Percentiles rank a stretch among this genome's conserved stretches.
phyloP scores from a whole-genome alignment of 192 early-diverging fungal species.

The Linnemannia exigua region DNA sequence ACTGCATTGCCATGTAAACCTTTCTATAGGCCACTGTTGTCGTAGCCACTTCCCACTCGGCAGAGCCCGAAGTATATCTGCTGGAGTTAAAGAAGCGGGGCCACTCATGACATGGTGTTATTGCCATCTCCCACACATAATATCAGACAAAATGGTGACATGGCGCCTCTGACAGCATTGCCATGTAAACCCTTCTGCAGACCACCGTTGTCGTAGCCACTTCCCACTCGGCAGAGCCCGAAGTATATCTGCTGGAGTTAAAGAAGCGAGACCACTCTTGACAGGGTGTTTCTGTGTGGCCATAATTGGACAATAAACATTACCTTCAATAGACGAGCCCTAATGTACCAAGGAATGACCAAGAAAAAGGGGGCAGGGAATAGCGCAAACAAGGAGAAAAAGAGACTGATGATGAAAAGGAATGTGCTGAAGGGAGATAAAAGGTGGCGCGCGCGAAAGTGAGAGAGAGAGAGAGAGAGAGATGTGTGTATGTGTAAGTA shows the following conservation, averaged over 20 bases:
- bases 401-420: too few relatives aligned
- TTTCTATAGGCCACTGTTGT: constrained; percentile 29
- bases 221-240: constrained; percentile 24
- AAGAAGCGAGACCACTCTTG: constrained; percentile 20
- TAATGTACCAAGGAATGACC: too few relatives aligned
- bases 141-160: neutral
- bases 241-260: constrained; percentile 27
- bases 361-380: too few relatives aligned
- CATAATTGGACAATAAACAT: too few relatives aligned
- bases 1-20: neutral
- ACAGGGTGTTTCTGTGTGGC: too few relatives aligned
- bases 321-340: too few relatives aligned
- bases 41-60: constrained; percentile 28
- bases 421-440: too few relatives aligned
- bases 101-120: neutral
- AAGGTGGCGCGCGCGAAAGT: too few relatives aligned
- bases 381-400: too few relatives aligned
- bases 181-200: constrained; percentile 15
- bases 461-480: too few relatives aligned
- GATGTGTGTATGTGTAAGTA: too few relatives aligned
- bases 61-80: constrained; percentile 25
- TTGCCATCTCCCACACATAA: too few relatives aligned
- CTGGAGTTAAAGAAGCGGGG: constrained; percentile 26
- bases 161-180: neutral
- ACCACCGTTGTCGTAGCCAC: constrained; percentile 32